Percentiles rank a stretch among this genome's conserved stretches.
Evolutionary conservation across 306 rosid genomes (phyloP).

Genomic region (Morella rubra): DNA sequence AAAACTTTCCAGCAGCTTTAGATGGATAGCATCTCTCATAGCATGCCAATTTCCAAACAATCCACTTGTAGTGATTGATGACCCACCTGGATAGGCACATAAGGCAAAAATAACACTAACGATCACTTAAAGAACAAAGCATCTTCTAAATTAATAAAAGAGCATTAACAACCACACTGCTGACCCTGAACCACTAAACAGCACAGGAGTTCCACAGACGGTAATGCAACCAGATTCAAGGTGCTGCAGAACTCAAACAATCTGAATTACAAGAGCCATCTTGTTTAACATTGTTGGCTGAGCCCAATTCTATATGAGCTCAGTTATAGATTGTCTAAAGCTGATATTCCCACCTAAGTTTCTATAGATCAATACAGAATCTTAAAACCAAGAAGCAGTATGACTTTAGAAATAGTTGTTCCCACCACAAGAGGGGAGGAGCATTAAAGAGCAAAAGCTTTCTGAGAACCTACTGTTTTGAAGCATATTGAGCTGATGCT

Average conservation of each 20-base stretch:
- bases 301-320: not conserved
- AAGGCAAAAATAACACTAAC: conserved; percentile 23
- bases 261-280: not conserved
- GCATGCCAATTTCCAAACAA: conserved; percentile 91
- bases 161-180: not conserved
- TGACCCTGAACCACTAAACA: conserved; percentile 6
- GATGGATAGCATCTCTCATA: conserved; percentile 68
- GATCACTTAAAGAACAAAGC: not conserved
- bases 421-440: not conserved
- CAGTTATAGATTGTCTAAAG: not conserved
- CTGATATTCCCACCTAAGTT: conserved; percentile 9
- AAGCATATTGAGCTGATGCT: conserved; percentile 61
- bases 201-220: conserved; percentile 11
- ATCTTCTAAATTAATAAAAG: not conserved
- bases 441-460: not conserved
- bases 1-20: conserved; percentile 48
- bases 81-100: conserved; percentile 68
- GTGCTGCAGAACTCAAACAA: conserved; percentile 15
- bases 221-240: conserved; percentile 19
- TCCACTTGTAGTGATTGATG: conserved; percentile 85
- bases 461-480: conserved; percentile 62
- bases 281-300: not conserved
- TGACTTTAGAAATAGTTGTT: conserved; percentile 8
- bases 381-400: conserved; percentile 10
- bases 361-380: conserved; percentile 1